Evolutionary conservation across 1,284 basidiomycete species (phyloP), one percentile per base, ranked within the genome.

Genomic region (Cystobasidiaceae sp.): DNA sequence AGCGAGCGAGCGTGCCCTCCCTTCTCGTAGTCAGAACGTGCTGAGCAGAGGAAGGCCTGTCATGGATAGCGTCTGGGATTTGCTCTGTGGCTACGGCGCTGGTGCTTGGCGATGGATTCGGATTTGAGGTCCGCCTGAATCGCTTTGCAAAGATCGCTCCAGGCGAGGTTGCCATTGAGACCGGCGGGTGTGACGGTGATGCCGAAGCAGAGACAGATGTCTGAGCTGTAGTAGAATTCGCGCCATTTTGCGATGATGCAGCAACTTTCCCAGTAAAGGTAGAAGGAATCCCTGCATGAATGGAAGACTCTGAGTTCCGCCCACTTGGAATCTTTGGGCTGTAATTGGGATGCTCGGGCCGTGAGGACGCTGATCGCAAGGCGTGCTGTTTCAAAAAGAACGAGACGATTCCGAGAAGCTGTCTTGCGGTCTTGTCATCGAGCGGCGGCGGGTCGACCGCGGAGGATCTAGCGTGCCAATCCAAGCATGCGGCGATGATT

Each of bases 351-450:
- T 34, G 27, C 23, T 21, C 23, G 30, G 21, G 45, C 17, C 56
- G 25, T 15, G 28, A 37, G 28, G 15, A 49, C 17, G 45, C 19
- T 46, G 41, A 50, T 23, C n/a, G 32, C n/a, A 52, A 19, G 15
- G 34, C 23, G 27, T 55, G 19, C 43, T 64, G 61, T 23, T 34
- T 55, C 15, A 55, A 15, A 32, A 64, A 56, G 43, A 64, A 64
- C 21, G 61, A 45, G 21, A 64, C 48, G n/a, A 52, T 56, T 19
- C 61, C 61, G 3, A 64, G 30, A 32, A 64, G 61, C 33, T 64
- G 61, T 34, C 48, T 54, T 5, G 61, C 51, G 19, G 52, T 56
- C 21, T 44, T 55, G 30, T 64, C 61, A 25, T 64, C 61, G 19
- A 64, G 28, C 52, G 61, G 61, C 19, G 61, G 61, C n/a, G 61